Percentiles rank a stretch among this genome's conserved stretches.
Evolutionary conservation across 192 early-diverging fungal genomes (phyloP).

Genomic region (Coemansia nantahalensis): DNA sequence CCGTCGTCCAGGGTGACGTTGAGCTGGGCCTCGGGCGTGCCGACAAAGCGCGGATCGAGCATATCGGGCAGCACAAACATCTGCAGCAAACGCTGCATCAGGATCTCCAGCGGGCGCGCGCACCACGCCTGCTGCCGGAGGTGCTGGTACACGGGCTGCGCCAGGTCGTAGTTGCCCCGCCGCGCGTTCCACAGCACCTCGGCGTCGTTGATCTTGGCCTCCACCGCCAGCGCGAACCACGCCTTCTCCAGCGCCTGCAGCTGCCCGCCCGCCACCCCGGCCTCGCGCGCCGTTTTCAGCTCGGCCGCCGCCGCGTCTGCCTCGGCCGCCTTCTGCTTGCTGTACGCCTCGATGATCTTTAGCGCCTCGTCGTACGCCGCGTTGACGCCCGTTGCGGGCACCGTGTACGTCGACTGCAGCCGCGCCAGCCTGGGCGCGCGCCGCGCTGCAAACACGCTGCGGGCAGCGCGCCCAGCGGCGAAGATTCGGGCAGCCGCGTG

Average conservation of each 20-base stretch:
- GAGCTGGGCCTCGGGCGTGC: conserved; percentile 36
- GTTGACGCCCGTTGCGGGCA: conserved; percentile 59
- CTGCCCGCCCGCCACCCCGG: conserved; percentile 31
- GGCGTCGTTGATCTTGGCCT: conserved; percentile 66
- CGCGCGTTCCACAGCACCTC: conserved; percentile 67
- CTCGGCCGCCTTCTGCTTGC: conserved; percentile 38
- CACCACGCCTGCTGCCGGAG: conserved; percentile 62
- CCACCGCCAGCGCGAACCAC: conserved; percentile 58
- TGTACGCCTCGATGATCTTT: conserved; percentile 65
- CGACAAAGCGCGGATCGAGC: conserved; percentile 53
- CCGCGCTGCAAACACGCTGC: too few species aligned
- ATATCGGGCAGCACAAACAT: conserved; percentile 79
- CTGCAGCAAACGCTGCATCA: conserved; percentile 69
- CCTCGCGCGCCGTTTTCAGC: conserved; percentile 24
- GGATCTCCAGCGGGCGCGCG: conserved; percentile 53
- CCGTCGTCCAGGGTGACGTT: too few species aligned
- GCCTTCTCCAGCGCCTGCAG: conserved; percentile 54
- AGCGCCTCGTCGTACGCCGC: conserved; percentile 74
- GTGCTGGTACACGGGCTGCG: conserved; percentile 66
- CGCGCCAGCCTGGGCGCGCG: not conserved
- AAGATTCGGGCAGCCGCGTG: too few species aligned
- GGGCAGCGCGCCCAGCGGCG: too few species aligned
- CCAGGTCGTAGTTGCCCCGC: conserved; percentile 62
- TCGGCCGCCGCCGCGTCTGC: conserved; percentile 20
- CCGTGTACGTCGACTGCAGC: conserved; percentile 50